Percentiles rank a stretch among this genome's conserved stretches.
phyloP scores from a whole-genome alignment of 805 yeast species.

The Priceomyces medius region DNA sequence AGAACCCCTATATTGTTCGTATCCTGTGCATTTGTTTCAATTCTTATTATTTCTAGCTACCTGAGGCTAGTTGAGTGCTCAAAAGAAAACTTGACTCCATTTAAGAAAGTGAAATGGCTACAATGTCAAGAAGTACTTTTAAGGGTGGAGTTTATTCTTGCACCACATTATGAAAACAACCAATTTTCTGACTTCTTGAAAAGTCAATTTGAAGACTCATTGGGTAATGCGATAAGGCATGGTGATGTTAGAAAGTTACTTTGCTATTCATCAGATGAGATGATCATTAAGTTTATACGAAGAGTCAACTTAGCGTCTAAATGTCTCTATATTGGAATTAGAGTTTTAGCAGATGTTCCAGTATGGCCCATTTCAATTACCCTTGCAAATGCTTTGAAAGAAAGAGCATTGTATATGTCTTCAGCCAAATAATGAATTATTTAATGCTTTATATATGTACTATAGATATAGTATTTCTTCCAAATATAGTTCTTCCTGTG shows the following conservation, averaged over 20 bases:
- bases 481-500: no score
- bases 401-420: conserved; percentile 34
- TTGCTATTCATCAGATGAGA: conserved; percentile 35
- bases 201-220: conserved; percentile 34
- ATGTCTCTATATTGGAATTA: conserved; percentile 66
- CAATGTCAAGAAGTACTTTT: conserved; percentile 59
- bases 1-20: conserved; percentile 76
- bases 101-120: conserved; percentile 61
- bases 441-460: conserved; percentile 2
- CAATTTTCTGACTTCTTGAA: conserved; percentile 59
- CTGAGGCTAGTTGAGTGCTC: conserved; percentile 51
- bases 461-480: neutral
- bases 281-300: conserved; percentile 45
- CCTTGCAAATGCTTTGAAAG: conserved; percentile 76
- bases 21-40: conserved; percentile 64
- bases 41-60: conserved; percentile 62
- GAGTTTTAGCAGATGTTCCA: conserved; percentile 80
- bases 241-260: conserved; percentile 51
- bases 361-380: conserved; percentile 81
- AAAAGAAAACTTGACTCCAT: conserved; percentile 31
- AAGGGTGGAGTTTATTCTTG: conserved; percentile 57
- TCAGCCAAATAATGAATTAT: neutral
- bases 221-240: conserved; percentile 17
- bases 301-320: conserved; percentile 53
- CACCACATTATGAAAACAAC: conserved; percentile 50